Conservation (phyloP, 306 rosid genomes). For the Malus fusca region DNA sequence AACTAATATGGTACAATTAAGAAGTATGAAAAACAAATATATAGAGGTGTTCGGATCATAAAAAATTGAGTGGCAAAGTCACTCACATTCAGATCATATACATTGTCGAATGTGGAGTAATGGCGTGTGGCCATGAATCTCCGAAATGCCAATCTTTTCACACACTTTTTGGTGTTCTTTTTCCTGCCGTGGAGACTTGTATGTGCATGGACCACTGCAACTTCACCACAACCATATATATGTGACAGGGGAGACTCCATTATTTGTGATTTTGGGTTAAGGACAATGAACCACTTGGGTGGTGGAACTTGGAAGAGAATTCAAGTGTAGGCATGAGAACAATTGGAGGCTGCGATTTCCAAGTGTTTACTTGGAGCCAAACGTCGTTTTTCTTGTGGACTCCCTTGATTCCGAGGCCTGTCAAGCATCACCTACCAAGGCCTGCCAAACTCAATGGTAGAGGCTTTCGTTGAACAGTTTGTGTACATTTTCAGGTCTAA, state of each 20-base stretch:
- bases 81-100: not conserved
- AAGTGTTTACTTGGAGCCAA: not conserved
- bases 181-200: not conserved
- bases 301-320: not conserved
- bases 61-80: not conserved
- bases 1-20: not conserved
- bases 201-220: not conserved
- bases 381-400: not conserved
- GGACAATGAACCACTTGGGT: not conserved
- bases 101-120: not conserved
- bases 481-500: too few species aligned
- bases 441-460: too few species aligned
- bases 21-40: too few species aligned
- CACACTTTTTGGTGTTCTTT: conserved; percentile 1
- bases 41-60: not conserved
- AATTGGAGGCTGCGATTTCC: not conserved
- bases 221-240: not conserved
- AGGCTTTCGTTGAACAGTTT: too few species aligned
- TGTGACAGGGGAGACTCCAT: not conserved
- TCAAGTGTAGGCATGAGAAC: not conserved
- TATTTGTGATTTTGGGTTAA: not conserved
- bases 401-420: not conserved
- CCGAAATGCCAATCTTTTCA: not conserved
- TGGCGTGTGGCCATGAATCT: not conserved
- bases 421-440: too few species aligned